Percentiles rank a stretch among this genome's conserved stretches.
These are phyloP conservation scores for Geotrichum citri-aurantii DNA, from an alignment of 1,139 yeast genomes.

Conservation along the genomic window DNA sequence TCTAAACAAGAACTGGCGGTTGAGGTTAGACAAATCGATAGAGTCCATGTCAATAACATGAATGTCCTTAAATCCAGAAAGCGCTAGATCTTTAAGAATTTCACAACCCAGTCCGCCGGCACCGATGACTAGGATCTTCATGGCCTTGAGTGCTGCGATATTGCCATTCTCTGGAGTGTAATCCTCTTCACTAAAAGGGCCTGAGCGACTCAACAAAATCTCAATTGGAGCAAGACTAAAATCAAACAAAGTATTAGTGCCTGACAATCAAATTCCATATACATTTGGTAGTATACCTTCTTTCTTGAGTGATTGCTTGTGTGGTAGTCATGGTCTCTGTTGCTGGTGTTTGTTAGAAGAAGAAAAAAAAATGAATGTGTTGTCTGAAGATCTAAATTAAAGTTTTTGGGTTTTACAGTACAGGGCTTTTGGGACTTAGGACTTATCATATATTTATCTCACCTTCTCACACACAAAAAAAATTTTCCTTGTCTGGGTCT, in stretches of 20 bases:
- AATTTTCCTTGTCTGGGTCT: neutral
- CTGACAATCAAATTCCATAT: neutral
- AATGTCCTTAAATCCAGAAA: conserved; percentile 67
- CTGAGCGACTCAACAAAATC: conserved; percentile 32
- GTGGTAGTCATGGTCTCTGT: neutral
- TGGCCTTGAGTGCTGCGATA: conserved; percentile 26
- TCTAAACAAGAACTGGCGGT: conserved; percentile 83
- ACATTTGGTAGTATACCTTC: neutral
- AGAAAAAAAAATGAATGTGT: neutral
- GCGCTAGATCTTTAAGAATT: conserved; percentile 73
- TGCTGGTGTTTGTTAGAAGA: neutral
- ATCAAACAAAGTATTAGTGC: neutral
- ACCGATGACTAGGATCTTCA: conserved; percentile 52
- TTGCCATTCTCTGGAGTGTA: conserved; percentile 35
- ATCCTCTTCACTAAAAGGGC: conserved; percentile 38
- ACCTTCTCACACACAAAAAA: neutral
- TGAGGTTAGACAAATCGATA: conserved; percentile 81
- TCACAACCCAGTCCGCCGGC: conserved; percentile 98
- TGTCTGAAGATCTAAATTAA: neutral
- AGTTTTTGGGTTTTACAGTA: neutral
- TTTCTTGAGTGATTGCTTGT: neutral
- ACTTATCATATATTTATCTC: neutral
- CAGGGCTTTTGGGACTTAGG: neutral
- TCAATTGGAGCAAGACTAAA: conserved; percentile 22
- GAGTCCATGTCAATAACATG: conserved; percentile 94